Conservation (phyloP, 768 basidiomycete genomes). For the Lactarius psammicola region DNA sequence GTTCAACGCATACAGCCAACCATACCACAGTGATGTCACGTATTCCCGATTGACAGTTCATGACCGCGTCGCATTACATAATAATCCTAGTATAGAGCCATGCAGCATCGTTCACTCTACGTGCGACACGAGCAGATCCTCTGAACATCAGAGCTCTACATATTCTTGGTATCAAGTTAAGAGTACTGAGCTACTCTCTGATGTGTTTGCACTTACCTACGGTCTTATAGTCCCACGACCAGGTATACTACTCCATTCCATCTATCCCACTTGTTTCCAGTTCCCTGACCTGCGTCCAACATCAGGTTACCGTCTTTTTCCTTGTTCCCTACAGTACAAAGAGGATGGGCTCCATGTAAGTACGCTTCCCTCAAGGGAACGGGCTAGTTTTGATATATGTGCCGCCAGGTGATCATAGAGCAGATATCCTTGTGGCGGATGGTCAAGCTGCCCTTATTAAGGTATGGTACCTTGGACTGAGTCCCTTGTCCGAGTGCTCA, state of each 20-base stretch:
- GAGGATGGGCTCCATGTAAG: conserved; percentile 64
- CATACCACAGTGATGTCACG: neutral
- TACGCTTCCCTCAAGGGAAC: conserved; percentile 6
- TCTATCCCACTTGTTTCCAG: conserved; percentile 11
- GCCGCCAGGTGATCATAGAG: conserved; percentile 66
- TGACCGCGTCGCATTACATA: conserved; percentile 14
- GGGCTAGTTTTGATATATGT: conserved; percentile 8
- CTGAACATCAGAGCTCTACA: conserved; percentile 34
- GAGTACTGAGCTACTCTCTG: conserved; percentile 12
- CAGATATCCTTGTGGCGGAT: conserved; percentile 66
- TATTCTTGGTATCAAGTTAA: conserved; percentile 89
- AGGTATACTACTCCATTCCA: conserved; percentile 45
- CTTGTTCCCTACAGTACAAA: conserved; percentile 66
- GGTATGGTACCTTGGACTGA: conserved; percentile 44
- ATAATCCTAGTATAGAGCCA: conserved; percentile 3
- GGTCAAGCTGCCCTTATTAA: conserved; percentile 71
- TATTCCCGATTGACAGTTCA: neutral
- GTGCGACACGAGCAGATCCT: conserved; percentile 14
- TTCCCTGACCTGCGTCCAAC: conserved; percentile 30
- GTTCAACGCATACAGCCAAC: neutral
- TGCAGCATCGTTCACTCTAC: neutral
- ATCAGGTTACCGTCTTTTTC: conserved; percentile 71
- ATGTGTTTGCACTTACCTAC: conserved; percentile 9
- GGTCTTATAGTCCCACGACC: conserved; percentile 72
- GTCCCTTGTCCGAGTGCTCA: neutral